Evolutionary conservation across 768 basidiomycete genomes (phyloP), one percentile per base, ranked within the genome.

Genomic region (Pulveroboletus sp.): DNA sequence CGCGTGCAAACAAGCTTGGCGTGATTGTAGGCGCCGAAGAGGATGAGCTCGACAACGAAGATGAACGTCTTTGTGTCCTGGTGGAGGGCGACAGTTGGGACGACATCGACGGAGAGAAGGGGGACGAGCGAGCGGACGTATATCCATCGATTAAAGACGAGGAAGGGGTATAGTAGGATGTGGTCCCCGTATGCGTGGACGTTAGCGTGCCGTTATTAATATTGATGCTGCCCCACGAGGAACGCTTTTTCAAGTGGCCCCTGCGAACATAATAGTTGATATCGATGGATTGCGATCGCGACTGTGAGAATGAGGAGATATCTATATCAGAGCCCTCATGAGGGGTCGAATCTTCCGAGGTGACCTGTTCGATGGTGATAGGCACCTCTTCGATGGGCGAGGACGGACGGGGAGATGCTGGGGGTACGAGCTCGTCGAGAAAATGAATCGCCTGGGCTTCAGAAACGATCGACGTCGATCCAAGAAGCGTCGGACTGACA

Each of bases 131-230:
- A 4, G 85, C 83, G 7, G 83, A 80, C 17, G 79, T 74, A 53
- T 72, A 86, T 4, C 63, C 56, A 61, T 88, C 83, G 55, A 80
- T 84, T 38, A 88, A 54, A n/a, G 86, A 89, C 0, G 89, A 90
- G 0, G 83, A 80, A 7, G 89, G 87, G 0, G 89, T 91, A 65
- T 89, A 84, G 66, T 84, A 91, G 37, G 82, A 73, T 1, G 84
- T 81, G 4, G 80, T 61, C 2, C 76, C 75, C 0, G 84, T 82
- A 44, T 75, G 76, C 6, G 78, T 75, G 18, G 82, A 82, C 33
- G 77, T 73, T 53, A 82, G 65, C 2, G 84, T 85, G 30, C 79
- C 77, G 17, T 71, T 62, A 50, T 69, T 67, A 49, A 67, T 57
- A 45, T 66, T 60, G 9, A 76, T 71, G 50, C 74, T 71, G 28